phyloP scores from a whole-genome alignment of 768 basidiomycete genomes.

The Chalciporus piperatus region DNA sequence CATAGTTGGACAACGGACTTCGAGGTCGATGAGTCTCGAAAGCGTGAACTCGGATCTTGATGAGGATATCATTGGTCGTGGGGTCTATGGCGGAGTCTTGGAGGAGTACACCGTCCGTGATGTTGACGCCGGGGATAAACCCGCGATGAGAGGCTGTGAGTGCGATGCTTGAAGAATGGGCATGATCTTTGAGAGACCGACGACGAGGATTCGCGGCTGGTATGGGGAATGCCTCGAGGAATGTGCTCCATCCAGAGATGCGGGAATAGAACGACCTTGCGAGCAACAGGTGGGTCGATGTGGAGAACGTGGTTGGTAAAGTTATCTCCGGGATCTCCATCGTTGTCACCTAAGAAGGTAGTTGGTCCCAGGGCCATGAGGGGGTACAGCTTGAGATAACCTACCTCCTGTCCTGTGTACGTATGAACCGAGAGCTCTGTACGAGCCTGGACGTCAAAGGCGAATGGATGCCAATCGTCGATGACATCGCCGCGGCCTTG shows the following conservation, averaged over 20 bases:
- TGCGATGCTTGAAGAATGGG: background rate
- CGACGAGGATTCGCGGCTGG: background rate
- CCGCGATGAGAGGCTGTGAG: conserved; percentile 12
- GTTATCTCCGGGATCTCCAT: background rate
- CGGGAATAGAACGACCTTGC: background rate
- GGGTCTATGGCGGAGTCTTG: conserved; percentile 9
- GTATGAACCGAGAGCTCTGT: conserved; percentile 3
- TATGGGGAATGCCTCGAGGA: conserved; percentile 14
- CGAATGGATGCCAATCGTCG: background rate
- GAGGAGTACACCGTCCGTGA: conserved; percentile 4
- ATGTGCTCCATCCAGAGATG: conserved; percentile 2
- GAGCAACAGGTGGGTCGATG: conserved; percentile 20
- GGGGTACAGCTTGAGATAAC: background rate
- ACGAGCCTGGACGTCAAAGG: conserved; percentile 17
- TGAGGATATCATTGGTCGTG: conserved; percentile 7
- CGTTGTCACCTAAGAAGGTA: background rate
- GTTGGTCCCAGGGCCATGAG: background rate
- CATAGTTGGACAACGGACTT: background rate
- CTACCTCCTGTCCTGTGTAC: background rate
- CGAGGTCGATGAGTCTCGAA: background rate
- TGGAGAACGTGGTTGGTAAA: conserved; percentile 9
- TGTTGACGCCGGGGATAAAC: background rate
- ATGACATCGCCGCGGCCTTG: background rate
- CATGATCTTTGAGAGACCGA: background rate
- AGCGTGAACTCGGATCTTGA: conserved; percentile 3